These are phyloP conservation scores for Phytophthora cajani DNA, from an alignment of 352 stramenopile genomes.

Conservation along the genomic window DNA sequence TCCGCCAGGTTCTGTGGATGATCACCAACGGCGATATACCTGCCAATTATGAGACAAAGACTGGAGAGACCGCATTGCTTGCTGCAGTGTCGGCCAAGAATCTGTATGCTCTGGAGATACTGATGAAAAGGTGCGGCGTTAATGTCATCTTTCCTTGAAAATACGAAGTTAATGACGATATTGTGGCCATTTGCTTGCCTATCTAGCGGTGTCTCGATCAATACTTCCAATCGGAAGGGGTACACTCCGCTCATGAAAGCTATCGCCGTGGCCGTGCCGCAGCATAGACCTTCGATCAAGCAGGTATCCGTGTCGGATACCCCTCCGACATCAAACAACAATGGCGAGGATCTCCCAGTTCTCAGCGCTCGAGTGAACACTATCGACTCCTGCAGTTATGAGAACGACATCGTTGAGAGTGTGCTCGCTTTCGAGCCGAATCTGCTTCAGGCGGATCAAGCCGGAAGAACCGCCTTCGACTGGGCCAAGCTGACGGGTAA, in stretches of 20 bases:
- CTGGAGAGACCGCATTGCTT: slow-evolving; percentile 67
- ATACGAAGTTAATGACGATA: background rate
- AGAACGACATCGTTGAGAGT: slow-evolving; percentile 56
- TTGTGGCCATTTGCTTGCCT: background rate
- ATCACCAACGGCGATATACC: slow-evolving; percentile 64
- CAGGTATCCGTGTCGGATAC: background rate
- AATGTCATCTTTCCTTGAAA: background rate
- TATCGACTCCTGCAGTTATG: slow-evolving; percentile 32
- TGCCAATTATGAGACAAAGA: slow-evolving; percentile 57
- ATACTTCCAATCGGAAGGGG: slow-evolving; percentile 55
- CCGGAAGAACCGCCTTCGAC: slow-evolving; percentile 68
- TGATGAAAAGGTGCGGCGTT: slow-evolving; percentile 53
- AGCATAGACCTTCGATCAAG: slow-evolving; percentile 10
- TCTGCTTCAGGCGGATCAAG: slow-evolving; percentile 46
- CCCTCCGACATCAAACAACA: slow-evolving; percentile 19
- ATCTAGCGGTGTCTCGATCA: slow-evolving; percentile 62
- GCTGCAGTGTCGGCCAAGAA: slow-evolving; percentile 61
- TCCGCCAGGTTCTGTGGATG: slow-evolving; percentile 71
- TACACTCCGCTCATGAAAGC: slow-evolving; percentile 84
- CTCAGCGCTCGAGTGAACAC: background rate
- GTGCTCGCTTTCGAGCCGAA: slow-evolving; percentile 55
- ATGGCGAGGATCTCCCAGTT: slow-evolving; percentile 10
- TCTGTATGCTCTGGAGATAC: slow-evolving; percentile 40
- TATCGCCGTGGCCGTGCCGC: slow-evolving; percentile 50
- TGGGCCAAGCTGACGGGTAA: slow-evolving; percentile 71